Conservation (phyloP, 1,139 yeast genomes). For the Hyphopichia fennica region DNA sequence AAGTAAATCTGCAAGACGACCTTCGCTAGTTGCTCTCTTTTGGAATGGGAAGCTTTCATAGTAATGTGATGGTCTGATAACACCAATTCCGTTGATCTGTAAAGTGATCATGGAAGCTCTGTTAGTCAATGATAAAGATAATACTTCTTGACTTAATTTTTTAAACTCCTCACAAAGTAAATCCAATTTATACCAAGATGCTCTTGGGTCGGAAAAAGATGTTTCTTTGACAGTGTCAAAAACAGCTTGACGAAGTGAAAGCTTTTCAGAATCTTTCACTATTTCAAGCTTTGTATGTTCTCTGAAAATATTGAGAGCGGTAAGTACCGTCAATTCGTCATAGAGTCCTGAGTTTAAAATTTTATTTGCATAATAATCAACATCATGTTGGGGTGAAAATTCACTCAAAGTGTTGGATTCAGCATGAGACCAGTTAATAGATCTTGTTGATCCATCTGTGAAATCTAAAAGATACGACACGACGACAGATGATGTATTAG, state of each 20-base stretch:
- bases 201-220: conserved; percentile 10
- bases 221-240: conserved; percentile 22
- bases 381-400: conserved; percentile 24
- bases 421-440: conserved; percentile 20
- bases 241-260: conserved; percentile 17
- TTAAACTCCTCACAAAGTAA: conserved; percentile 67
- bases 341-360: conserved; percentile 52
- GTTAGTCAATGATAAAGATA: conserved; percentile 14
- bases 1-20: conserved; percentile 23
- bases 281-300: conserved; percentile 17
- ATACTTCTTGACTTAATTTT: conserved; percentile 56
- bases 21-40: conserved; percentile 13
- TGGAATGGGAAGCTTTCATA: conserved; percentile 25
- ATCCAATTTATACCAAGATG: conserved; percentile 57
- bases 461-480: conserved; percentile 20
- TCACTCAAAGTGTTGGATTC: conserved; percentile 9
- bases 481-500: conserved; percentile 55
- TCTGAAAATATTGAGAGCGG: conserved; percentile 37
- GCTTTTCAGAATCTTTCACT: conserved; percentile 2
- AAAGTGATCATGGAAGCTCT: conserved; percentile 16
- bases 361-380: conserved; percentile 40
- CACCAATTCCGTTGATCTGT: conserved; percentile 37
- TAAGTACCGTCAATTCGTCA: conserved; percentile 40
- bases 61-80: conserved; percentile 33
- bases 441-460: conserved; percentile 16